phyloP scores from a whole-genome alignment of 2,329 filamentous ascomycete species.

The Fusarium nurragi region DNA sequence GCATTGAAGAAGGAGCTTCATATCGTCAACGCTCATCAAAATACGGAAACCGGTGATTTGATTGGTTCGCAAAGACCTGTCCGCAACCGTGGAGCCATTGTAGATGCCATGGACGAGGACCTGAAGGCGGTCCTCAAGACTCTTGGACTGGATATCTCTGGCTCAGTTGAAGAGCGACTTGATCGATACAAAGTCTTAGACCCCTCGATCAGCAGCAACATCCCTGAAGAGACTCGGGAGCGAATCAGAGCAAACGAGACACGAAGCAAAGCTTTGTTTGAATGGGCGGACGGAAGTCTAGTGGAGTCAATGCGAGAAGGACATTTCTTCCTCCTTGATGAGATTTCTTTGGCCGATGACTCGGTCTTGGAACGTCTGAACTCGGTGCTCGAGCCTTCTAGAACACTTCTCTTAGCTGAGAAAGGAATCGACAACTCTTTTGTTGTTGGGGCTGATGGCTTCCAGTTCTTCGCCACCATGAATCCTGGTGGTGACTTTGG shows the following conservation, averaged over 20 bases:
- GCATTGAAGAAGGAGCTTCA: constrained; percentile 79
- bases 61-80: constrained; percentile 95
- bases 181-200: constrained; percentile 63
- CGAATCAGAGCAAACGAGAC: constrained; percentile 60
- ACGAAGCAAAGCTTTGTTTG: constrained; percentile 86
- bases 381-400: constrained; percentile 89
- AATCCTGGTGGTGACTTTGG: constrained; percentile 98
- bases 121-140: constrained; percentile 59
- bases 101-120: constrained; percentile 71
- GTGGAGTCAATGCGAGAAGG: constrained; percentile 93
- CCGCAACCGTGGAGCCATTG: constrained; percentile 80
- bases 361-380: constrained; percentile 96
- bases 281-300: constrained; percentile 94
- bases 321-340: constrained; percentile 91
- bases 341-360: constrained; percentile 97
- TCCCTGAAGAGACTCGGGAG: constrained; percentile 60
- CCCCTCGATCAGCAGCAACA: constrained; percentile 56
- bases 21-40: constrained; percentile 97
- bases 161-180: constrained; percentile 65
- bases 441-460: constrained; percentile 78
- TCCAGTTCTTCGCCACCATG: constrained; percentile 98
- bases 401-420: constrained; percentile 89
- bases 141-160: constrained; percentile 53
- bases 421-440: constrained; percentile 88
- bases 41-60: constrained; percentile 95